These are phyloP conservation scores for Letharia lupina DNA, from an alignment of 495 filamentous ascomycete species.

Conservation along the genomic window DNA sequence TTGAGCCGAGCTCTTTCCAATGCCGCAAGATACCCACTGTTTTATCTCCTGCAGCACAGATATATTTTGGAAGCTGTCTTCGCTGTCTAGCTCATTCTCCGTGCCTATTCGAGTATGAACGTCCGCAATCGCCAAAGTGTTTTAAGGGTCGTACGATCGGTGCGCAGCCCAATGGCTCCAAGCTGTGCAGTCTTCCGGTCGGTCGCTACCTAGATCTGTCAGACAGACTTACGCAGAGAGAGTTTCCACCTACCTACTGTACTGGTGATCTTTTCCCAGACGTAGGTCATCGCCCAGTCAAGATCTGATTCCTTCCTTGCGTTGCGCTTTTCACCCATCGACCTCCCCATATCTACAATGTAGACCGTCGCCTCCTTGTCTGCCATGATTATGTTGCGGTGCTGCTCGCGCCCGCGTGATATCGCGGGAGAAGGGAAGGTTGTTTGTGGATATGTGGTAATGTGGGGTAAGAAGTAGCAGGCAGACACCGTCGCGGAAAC, in stretches of 20 bases:
- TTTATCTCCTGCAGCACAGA: constrained; percentile 62
- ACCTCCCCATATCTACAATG: constrained; percentile 74
- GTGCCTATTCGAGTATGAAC: constrained; percentile 43
- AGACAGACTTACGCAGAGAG: constrained; percentile 9
- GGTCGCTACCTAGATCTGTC: constrained; percentile 53
- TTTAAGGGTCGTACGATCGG: constrained; percentile 47
- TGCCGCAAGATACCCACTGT: constrained; percentile 39
- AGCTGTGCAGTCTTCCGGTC: constrained; percentile 72
- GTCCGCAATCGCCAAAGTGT: constrained; percentile 16
- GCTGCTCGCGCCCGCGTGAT: background rate
- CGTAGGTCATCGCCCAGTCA: constrained; percentile 83
- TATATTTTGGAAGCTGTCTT: constrained; percentile 68
- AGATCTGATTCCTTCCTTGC: constrained; percentile 75
- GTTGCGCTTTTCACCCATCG: constrained; percentile 69
- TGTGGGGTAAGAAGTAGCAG: background rate
- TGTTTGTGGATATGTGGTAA: background rate
- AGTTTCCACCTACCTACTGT: constrained; percentile 44
- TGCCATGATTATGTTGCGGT: constrained; percentile 51
- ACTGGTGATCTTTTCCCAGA: constrained; percentile 90
- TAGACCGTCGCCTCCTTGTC: constrained; percentile 92
- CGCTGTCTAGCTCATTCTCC: constrained; percentile 52
- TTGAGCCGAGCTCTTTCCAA: constrained; percentile 10
- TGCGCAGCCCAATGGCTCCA: constrained; percentile 75
- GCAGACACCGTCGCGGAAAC: background rate
- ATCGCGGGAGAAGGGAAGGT: background rate